phyloP scores from a whole-genome alignment of 1,284 basidiomycete species.

The Flammula alnicola region DNA sequence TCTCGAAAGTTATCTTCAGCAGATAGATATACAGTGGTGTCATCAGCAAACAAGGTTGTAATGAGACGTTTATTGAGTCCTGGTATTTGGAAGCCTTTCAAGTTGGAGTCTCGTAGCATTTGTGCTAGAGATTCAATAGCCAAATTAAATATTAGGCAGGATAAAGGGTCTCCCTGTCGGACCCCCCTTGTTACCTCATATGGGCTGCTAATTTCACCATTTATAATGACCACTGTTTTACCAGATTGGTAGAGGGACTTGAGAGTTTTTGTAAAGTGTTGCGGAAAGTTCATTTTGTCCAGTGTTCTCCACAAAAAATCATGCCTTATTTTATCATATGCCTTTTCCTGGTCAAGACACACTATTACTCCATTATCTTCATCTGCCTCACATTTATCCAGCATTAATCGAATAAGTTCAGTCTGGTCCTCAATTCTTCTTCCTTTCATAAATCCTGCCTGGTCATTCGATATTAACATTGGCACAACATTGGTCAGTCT shows the following conservation, averaged over 20 bases:
- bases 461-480: conserved; percentile 28
- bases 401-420: conserved; percentile 29
- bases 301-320: conserved; percentile 34
- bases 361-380: conserved; percentile 30
- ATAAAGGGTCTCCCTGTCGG: conserved; percentile 39
- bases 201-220: conserved; percentile 28
- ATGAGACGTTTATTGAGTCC: conserved; percentile 22
- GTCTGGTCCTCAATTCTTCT: conserved; percentile 35
- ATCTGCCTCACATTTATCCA: conserved; percentile 23
- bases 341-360: conserved; percentile 40
- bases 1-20: conserved; percentile 24
- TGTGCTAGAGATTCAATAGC: conserved; percentile 36
- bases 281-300: conserved; percentile 26
- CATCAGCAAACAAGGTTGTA: conserved; percentile 34
- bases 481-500: conserved; percentile 22
- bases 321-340: conserved; percentile 38
- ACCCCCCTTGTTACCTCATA: conserved; percentile 37
- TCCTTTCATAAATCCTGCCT: conserved; percentile 37
- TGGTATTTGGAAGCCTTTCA: conserved; percentile 17
- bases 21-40: conserved; percentile 32
- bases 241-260: conserved; percentile 33
- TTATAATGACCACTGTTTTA: conserved; percentile 34
- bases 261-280: conserved; percentile 30
- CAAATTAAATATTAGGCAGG: conserved; percentile 41
- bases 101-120: conserved; percentile 30